Conservation (phyloP, 306 rosid species). For the Dicorynia guianensis region DNA sequence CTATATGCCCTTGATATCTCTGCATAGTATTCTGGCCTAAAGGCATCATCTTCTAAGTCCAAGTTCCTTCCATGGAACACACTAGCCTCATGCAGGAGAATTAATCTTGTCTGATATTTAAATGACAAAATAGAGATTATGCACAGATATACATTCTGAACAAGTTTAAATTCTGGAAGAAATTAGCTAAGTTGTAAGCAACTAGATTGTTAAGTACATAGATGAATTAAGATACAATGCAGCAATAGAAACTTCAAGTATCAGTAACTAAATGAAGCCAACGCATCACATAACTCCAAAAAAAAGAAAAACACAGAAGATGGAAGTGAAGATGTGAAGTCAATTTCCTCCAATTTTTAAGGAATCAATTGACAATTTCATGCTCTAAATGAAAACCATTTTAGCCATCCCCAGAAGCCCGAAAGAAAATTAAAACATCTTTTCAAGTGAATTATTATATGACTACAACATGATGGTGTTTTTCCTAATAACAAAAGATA, state of each 20-base stretch:
- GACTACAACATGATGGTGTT: not conserved
- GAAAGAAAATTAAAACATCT: not conserved
- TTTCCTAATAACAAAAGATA: too few relatives aligned
- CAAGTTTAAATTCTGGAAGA: not conserved
- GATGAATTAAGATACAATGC: not conserved
- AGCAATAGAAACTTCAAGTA: slow-evolving; percentile 4
- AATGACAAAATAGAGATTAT: not conserved
- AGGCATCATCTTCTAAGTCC: slow-evolving; percentile 4
- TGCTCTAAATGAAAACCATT: not conserved
- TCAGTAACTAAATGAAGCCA: not conserved
- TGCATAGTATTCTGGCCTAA: not conserved
- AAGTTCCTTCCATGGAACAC: not conserved
- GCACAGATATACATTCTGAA: slow-evolving; percentile 22
- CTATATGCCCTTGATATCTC: not conserved
- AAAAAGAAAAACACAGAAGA: not conserved
- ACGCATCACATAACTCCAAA: not conserved
- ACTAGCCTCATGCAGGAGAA: not conserved
- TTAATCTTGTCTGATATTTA: not conserved
- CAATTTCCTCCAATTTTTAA: not conserved
- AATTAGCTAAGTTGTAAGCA: not conserved
- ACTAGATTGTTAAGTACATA: not conserved
- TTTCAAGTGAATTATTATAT: not conserved
- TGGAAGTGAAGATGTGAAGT: not conserved
- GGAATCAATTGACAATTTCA: slow-evolving; percentile 8
- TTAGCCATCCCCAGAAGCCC: not conserved